Percentiles rank a stretch among this genome's conserved stretches.
These are phyloP conservation scores for Metschnikowia lunata DNA, from an alignment of 805 yeast genomes.

Conservation along the genomic window DNA sequence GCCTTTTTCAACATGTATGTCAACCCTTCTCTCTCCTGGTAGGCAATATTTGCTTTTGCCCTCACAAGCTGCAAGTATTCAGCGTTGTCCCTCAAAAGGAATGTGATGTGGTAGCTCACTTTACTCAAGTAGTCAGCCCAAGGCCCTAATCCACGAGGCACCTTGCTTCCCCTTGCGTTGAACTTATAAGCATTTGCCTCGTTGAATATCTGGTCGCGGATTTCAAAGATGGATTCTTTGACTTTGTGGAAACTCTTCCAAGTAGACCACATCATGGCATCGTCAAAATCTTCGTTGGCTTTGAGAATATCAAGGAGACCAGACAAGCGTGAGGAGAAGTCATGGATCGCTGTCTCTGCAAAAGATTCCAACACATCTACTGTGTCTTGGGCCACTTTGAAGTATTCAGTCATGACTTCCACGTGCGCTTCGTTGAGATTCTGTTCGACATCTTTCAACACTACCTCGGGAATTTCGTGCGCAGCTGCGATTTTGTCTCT, in stretches of 20 bases:
- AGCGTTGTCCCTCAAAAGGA: slow-evolving; percentile 55
- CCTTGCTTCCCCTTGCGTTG: slow-evolving; percentile 15
- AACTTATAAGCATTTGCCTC: slow-evolving; percentile 22
- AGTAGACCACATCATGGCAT: slow-evolving; percentile 21
- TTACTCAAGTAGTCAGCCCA: slow-evolving; percentile 35
- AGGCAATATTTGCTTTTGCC: slow-evolving; percentile 42
- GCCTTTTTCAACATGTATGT: slow-evolving; percentile 7
- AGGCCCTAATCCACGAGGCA: slow-evolving; percentile 34
- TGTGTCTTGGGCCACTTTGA: slow-evolving; percentile 34
- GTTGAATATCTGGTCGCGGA: slow-evolving; percentile 49
- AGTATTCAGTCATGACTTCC: slow-evolving; percentile 27
- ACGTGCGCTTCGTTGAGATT: slow-evolving; percentile 26
- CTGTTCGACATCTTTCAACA: slow-evolving; percentile 21
- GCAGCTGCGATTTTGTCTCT: slow-evolving; percentile 30
- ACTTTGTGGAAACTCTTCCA: slow-evolving; percentile 55
- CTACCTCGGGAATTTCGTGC: slow-evolving; percentile 21
- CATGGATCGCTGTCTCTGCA: slow-evolving; percentile 61
- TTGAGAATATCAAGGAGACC: slow-evolving; percentile 35
- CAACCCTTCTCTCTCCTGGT: slow-evolving; percentile 34
- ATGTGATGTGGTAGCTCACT: slow-evolving; percentile 43
- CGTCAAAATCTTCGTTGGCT: slow-evolving; percentile 13
- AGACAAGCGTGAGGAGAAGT: slow-evolving; percentile 59
- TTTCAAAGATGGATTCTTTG: slow-evolving; percentile 50
- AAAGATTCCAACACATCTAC: slow-evolving; percentile 71
- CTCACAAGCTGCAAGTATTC: slow-evolving; percentile 35